Evolutionary conservation across 306 rosid genomes (phyloP).

Genomic region (Rubus parviflorus): DNA sequence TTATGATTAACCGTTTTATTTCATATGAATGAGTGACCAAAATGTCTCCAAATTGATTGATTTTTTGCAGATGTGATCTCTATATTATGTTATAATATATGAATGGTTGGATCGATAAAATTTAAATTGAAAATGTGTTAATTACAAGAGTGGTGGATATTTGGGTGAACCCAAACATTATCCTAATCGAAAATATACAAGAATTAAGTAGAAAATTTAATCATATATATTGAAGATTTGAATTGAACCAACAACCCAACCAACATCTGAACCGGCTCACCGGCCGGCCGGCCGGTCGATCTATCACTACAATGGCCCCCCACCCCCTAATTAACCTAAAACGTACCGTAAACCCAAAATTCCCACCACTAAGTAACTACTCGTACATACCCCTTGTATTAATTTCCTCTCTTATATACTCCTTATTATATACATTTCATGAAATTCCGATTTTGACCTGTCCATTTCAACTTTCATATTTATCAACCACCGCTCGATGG

Average conservation of each 20-base stretch:
- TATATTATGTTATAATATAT: too few relatives aligned
- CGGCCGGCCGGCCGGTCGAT: conserved; percentile 14
- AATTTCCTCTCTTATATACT: background rate
- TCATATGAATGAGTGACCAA: too few relatives aligned
- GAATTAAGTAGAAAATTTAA: too few relatives aligned
- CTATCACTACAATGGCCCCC: background rate
- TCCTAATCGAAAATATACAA: too few relatives aligned
- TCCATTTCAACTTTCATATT: background rate
- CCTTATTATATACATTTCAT: background rate
- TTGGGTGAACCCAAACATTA: too few relatives aligned
- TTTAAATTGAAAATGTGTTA: too few relatives aligned
- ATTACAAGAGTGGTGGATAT: too few relatives aligned
- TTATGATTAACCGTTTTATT: too few relatives aligned
- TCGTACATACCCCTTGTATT: background rate
- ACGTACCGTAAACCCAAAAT: background rate
- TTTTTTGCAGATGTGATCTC: too few relatives aligned
- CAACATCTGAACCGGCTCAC: conserved; percentile 28
- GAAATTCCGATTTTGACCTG: background rate
- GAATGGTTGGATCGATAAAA: too few relatives aligned
- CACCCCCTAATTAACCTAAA: background rate
- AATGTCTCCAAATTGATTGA: too few relatives aligned
- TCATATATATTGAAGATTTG: too few relatives aligned
- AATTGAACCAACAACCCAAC: conserved; percentile 6
- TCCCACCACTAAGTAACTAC: background rate
- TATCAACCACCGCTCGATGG: background rate